Conservation (phyloP, 1,284 basidiomycete genomes). For the Schizophyllum commune region DNA sequence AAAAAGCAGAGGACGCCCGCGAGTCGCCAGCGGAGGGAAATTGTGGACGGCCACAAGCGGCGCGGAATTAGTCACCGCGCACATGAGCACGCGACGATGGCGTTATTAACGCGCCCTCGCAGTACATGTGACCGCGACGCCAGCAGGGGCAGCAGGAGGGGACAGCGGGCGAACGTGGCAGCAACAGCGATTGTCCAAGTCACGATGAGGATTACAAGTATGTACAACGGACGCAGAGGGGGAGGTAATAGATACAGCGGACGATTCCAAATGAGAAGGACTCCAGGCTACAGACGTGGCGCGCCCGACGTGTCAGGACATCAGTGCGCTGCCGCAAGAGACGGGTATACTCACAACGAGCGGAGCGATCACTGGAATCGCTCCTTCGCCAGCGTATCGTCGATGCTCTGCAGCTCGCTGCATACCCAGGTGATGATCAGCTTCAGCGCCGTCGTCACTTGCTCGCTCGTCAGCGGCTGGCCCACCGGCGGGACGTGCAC, state of each 20-base stretch:
- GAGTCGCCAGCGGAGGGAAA: not conserved
- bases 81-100: not conserved
- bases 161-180: not conserved
- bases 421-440: slow-evolving; percentile 54
- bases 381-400: slow-evolving; percentile 13
- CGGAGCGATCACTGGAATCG: not conserved
- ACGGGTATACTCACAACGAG: not conserved
- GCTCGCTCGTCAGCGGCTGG: slow-evolving; percentile 51
- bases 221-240: not conserved
- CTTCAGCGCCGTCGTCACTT: slow-evolving; percentile 60
- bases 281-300: not conserved
- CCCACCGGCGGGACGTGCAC: slow-evolving; percentile 64
- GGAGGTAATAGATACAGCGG: not conserved
- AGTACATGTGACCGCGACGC: not conserved
- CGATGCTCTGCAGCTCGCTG: slow-evolving; percentile 28
- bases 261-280: not conserved
- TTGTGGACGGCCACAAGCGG: not conserved
- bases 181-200: not conserved
- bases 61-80: not conserved
- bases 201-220: not conserved
- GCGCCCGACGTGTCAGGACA: not conserved
- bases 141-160: not conserved
- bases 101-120: not conserved
- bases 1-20: not conserved
- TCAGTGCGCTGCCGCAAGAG: not conserved